Percentiles rank a stretch among this genome's conserved stretches.
phyloP scores from a whole-genome alignment of 495 filamentous ascomycete species.

The Aspergillus ostianus region DNA sequence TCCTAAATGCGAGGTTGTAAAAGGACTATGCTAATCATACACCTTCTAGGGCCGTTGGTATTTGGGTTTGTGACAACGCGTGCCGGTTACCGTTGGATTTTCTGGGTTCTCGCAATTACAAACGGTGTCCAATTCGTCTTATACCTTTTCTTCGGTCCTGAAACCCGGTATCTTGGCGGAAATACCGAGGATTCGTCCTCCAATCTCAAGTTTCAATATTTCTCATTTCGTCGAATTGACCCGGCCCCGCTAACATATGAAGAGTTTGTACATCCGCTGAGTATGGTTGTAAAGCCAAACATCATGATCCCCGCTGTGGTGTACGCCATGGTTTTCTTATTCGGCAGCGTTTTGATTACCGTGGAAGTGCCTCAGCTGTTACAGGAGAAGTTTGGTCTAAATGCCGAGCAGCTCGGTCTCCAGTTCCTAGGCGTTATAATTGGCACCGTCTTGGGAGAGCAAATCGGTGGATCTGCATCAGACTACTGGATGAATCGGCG shows the following conservation, averaged over 20 bases:
- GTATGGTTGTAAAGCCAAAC: conserved; percentile 32
- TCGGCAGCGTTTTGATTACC: conserved; percentile 45
- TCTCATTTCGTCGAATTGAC: conserved; percentile 48
- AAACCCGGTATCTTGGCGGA: no score
- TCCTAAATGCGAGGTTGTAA: conserved; percentile 15
- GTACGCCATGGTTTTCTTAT: conserved; percentile 55
- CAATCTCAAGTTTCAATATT: conserved; percentile 37
- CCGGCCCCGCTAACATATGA: conserved; percentile 38
- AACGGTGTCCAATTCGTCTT: conserved; percentile 55
- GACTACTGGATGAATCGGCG: conserved; percentile 50
- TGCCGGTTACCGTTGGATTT: conserved; percentile 47
- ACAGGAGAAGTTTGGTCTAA: conserved; percentile 48
- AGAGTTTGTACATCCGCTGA: conserved; percentile 51
- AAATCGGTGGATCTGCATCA: conserved; percentile 50
- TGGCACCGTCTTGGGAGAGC: conserved; percentile 55
- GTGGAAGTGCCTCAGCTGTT: conserved; percentile 56
- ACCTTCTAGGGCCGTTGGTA: conserved; percentile 36
- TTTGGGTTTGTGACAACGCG: conserved; percentile 48
- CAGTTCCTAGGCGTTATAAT: conserved; percentile 56
- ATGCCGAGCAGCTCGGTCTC: conserved; percentile 52
- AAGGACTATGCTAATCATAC: conserved; percentile 15
- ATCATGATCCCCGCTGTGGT: conserved; percentile 49
- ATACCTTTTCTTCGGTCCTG: no score
- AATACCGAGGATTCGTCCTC: conserved; percentile 23
- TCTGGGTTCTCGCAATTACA: conserved; percentile 43